phyloP scores from a whole-genome alignment of 2,329 filamentous ascomycete genomes.

The Chrysoporthe deuterocubensis region DNA sequence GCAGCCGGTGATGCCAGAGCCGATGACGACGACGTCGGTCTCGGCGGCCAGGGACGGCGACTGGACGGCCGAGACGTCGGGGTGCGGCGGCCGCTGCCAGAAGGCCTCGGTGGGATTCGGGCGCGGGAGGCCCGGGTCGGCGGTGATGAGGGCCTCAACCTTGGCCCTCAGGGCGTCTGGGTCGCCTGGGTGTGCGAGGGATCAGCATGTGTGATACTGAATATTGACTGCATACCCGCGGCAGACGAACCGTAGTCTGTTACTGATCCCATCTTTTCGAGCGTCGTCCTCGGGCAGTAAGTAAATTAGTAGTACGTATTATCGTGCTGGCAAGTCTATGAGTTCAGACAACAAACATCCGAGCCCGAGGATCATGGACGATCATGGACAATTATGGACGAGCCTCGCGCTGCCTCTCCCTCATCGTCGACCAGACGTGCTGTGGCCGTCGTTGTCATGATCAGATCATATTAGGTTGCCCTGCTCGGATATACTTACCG shows the following conservation, averaged over 20 bases:
- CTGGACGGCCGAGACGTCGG: conserved; percentile 30
- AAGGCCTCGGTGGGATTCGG: conserved; percentile 10
- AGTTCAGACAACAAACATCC: not conserved
- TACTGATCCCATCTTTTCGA: not conserved
- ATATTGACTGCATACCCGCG: not conserved
- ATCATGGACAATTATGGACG: no score
- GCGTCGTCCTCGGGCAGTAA: not conserved
- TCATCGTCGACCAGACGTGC: no score
- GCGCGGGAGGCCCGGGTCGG: conserved; percentile 7
- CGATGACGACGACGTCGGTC: conserved; percentile 56
- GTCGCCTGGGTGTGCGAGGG: not conserved
- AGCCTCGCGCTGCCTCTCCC: no score
- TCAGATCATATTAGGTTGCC: not conserved
- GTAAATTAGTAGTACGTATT: not conserved
- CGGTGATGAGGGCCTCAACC: not conserved
- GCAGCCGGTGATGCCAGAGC: conserved; percentile 58
- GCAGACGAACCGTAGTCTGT: not conserved
- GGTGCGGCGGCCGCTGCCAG: conserved; percentile 10
- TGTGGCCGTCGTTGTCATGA: not conserved
- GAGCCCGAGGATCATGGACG: no score
- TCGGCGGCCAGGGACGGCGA: conserved; percentile 40
- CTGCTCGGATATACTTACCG: not conserved
- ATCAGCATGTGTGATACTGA: not conserved
- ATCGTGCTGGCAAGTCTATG: not conserved
- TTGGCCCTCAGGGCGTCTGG: conserved; percentile 3